These are phyloP conservation scores for Fusarium proliferatum DNA, from an alignment of 2,329 filamentous ascomycete genomes.

Conservation along the genomic window DNA sequence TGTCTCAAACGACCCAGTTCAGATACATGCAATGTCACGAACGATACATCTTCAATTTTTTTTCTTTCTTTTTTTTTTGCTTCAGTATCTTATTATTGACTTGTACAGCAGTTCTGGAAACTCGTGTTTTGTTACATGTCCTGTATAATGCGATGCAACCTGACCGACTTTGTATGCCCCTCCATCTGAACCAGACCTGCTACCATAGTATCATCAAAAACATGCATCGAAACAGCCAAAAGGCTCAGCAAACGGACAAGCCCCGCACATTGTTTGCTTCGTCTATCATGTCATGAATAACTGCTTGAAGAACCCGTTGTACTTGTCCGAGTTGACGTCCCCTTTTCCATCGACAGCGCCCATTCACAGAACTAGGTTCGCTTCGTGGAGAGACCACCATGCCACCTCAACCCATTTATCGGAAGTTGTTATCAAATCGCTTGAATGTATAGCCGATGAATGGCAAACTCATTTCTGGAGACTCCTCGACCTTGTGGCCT, in stretches of 20 bases:
- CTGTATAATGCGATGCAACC: conserved; percentile 38
- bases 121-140: conserved; percentile 39
- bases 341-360: conserved; percentile 6
- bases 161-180: conserved; percentile 28
- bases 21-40: not conserved
- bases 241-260: not conserved
- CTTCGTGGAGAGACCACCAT: not conserved
- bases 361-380: conserved; percentile 36
- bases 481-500: conserved; percentile 75
- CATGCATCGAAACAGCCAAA: conserved; percentile 14
- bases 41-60: not conserved
- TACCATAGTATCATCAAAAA: conserved; percentile 11
- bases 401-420: conserved; percentile 50
- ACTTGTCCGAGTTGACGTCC: conserved; percentile 4
- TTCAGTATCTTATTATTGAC: conserved; percentile 29
- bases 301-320: conserved; percentile 3
- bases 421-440: conserved; percentile 83
- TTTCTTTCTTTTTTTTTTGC: no score
- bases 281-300: conserved; percentile 6
- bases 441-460: conserved; percentile 81
- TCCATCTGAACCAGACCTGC: conserved; percentile 21
- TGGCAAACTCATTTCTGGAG: conserved; percentile 93
- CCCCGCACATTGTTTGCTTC: conserved; percentile 12
- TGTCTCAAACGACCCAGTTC: not conserved
- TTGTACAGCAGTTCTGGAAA: conserved; percentile 32